These are phyloP conservation scores for Combretum micranthum DNA, from an alignment of 345 rosid species.

Conservation along the genomic window DNA sequence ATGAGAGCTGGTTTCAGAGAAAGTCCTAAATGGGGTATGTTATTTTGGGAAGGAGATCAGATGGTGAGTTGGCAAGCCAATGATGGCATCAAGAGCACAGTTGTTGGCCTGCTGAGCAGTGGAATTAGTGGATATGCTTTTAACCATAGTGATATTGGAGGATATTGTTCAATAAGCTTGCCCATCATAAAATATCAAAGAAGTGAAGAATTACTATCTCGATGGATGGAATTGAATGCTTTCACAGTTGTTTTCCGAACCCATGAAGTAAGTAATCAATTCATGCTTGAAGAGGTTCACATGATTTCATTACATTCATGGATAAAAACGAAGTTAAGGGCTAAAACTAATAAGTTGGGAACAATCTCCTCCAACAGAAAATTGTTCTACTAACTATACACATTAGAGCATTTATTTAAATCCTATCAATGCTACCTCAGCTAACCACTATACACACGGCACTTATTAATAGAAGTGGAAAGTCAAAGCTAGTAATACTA, in stretches of 20 bases:
- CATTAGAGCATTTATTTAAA: too few relatives aligned
- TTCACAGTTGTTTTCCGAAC: conserved; percentile 62
- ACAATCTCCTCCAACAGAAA: too few relatives aligned
- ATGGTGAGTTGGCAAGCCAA: conserved; percentile 79
- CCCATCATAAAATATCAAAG: conserved; percentile 46
- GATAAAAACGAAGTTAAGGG: too few relatives aligned
- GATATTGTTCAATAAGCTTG: conserved; percentile 53
- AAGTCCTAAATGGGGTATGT: conserved; percentile 70
- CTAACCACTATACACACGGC: too few relatives aligned
- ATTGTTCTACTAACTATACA: too few relatives aligned
- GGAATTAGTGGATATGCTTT: conserved; percentile 64
- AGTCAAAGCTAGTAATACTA: too few relatives aligned
- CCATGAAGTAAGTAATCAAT: conserved; percentile 45
- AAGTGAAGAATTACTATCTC: conserved; percentile 57
- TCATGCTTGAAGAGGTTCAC: conserved; percentile 5
- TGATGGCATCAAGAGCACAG: conserved; percentile 70
- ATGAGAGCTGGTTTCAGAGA: conserved; percentile 69
- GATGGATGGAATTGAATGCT: conserved; percentile 78
- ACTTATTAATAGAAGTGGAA: too few relatives aligned
- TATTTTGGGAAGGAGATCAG: conserved; percentile 83
- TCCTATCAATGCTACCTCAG: too few relatives aligned
- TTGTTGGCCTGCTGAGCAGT: conserved; percentile 56
- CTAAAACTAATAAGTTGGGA: too few relatives aligned
- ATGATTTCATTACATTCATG: background rate
- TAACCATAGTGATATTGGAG: conserved; percentile 76